Conservation (phyloP, 2,329 filamentous ascomycete genomes). For the Ceratocystis colombiana region DNA sequence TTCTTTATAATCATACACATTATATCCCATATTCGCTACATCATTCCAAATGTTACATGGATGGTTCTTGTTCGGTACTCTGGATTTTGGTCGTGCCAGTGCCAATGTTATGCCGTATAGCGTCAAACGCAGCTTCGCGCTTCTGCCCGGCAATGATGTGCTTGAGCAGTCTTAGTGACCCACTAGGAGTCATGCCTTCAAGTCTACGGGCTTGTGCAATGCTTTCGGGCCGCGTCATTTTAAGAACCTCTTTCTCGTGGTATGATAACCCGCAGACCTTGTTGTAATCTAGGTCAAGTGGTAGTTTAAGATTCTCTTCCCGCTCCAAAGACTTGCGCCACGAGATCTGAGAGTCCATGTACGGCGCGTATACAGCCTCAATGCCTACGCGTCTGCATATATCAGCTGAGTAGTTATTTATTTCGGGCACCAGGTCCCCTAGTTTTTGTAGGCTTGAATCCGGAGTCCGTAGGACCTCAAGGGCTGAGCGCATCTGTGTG, state of each 20-base stretch:
- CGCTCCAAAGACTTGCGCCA: slow-evolving; percentile 57
- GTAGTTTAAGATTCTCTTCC: slow-evolving; percentile 67
- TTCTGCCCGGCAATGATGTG: slow-evolving; percentile 38
- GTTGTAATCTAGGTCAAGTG: slow-evolving; percentile 66
- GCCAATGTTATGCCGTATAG: slow-evolving; percentile 15
- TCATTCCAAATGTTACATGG: background rate
- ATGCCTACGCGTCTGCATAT: slow-evolving; percentile 64
- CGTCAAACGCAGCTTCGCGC: slow-evolving; percentile 22
- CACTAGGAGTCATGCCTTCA: slow-evolving; percentile 63
- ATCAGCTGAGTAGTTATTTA: slow-evolving; percentile 44
- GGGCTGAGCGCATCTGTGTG: slow-evolving; percentile 56
- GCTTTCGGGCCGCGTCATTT: slow-evolving; percentile 64
- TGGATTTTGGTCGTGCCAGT: background rate
- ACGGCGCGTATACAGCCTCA: slow-evolving; percentile 78
- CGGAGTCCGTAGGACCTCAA: slow-evolving; percentile 66
- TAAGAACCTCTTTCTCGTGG: slow-evolving; percentile 65
- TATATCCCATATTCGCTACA: background rate
- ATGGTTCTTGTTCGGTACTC: background rate
- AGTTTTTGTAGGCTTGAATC: slow-evolving; percentile 51
- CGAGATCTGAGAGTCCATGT: slow-evolving; percentile 61
- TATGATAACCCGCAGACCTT: slow-evolving; percentile 62
- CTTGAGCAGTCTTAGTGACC: slow-evolving; percentile 50
- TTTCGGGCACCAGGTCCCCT: slow-evolving; percentile 45
- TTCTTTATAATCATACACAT: slow-evolving; percentile 5
- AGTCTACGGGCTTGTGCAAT: slow-evolving; percentile 80